Conservation (phyloP, 441 rosid species). For the Raphanus hybrid region DNA sequence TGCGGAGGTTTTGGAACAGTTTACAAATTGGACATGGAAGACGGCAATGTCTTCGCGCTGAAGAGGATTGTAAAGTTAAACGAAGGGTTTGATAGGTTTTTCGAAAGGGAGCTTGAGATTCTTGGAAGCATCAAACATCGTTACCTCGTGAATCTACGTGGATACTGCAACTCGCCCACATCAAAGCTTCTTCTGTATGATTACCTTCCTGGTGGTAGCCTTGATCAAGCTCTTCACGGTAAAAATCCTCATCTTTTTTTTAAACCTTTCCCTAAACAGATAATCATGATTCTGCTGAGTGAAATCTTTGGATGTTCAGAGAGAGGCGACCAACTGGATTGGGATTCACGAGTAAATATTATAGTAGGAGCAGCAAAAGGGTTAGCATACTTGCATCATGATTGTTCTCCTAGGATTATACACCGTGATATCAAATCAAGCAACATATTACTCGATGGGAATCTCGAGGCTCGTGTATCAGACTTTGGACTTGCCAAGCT, state of each 20-base stretch:
- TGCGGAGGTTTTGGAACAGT: slow-evolving; percentile 94
- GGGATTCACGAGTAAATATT: slow-evolving; percentile 95
- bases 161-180: slow-evolving; percentile 28
- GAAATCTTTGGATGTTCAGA: slow-evolving; percentile 51
- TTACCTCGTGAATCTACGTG: slow-evolving; percentile 74
- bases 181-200: slow-evolving; percentile 29
- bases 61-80: slow-evolving; percentile 86
- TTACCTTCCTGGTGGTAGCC: slow-evolving; percentile 29
- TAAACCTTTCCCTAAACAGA: neutral
- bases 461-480: slow-evolving; percentile 96
- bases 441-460: slow-evolving; percentile 96
- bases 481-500: slow-evolving; percentile 99
- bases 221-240: slow-evolving; percentile 87
- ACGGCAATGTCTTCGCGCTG: slow-evolving; percentile 84
- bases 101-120: slow-evolving; percentile 93
- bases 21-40: slow-evolving; percentile 93
- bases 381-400: slow-evolving; percentile 95
- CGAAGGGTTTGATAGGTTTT: slow-evolving; percentile 90
- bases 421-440: slow-evolving; percentile 99
- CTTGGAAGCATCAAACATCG: slow-evolving; percentile 97
- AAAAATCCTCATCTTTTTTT: slow-evolving; percentile 8
- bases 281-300: slow-evolving; percentile 11
- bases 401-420: slow-evolving; percentile 98
- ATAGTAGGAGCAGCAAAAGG: slow-evolving; percentile 99
- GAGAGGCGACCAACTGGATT: slow-evolving; percentile 86